Percentiles rank a stretch among this genome's conserved stretches.
These are phyloP conservation scores for Kodamaea jinghongensis DNA, from an alignment of 805 yeast genomes.

Conservation along the genomic window DNA sequence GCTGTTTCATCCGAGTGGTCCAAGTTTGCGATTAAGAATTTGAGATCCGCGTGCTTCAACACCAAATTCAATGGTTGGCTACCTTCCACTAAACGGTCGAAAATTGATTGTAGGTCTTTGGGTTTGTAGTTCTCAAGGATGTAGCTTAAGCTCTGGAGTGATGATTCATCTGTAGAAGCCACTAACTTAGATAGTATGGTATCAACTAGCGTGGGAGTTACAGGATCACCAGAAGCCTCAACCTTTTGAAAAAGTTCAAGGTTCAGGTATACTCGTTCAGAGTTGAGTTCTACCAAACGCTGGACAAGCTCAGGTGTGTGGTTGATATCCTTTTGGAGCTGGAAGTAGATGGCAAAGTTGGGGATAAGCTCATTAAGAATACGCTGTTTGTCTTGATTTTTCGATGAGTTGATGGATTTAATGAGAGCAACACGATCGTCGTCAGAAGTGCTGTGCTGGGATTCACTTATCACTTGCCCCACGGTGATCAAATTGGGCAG, in stretches of 20 bases:
- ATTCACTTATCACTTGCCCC: constrained; percentile 1
- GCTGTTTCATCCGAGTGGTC: not conserved
- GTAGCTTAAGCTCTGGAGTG: not conserved
- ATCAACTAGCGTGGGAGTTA: not conserved
- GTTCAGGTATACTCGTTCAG: constrained; percentile 52
- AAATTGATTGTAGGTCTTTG: not conserved
- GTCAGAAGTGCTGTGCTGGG: constrained; percentile 3
- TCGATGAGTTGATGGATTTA: constrained; percentile 9
- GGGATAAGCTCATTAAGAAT: constrained; percentile 12
- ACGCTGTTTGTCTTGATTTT: constrained; percentile 8
- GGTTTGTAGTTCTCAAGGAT: too few species aligned
- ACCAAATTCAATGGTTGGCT: constrained; percentile 1
- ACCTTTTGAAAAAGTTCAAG: constrained; percentile 44
- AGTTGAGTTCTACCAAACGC: constrained; percentile 41
- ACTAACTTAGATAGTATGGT: not conserved
- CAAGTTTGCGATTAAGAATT: too few species aligned
- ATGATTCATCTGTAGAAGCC: not conserved
- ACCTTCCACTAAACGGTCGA: constrained; percentile 1
- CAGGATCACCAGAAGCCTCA: constrained; percentile 2
- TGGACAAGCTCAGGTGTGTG: constrained; percentile 8
- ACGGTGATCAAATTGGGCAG: constrained; percentile 11
- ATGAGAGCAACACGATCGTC: constrained; percentile 6
- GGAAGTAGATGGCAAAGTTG: constrained; percentile 12
- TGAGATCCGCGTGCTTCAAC: not conserved
- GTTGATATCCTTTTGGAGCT: constrained; percentile 1